Evolutionary conservation across 495 filamentous ascomycete genomes (phyloP).

Genomic region (Penicillium subrubescens): DNA sequence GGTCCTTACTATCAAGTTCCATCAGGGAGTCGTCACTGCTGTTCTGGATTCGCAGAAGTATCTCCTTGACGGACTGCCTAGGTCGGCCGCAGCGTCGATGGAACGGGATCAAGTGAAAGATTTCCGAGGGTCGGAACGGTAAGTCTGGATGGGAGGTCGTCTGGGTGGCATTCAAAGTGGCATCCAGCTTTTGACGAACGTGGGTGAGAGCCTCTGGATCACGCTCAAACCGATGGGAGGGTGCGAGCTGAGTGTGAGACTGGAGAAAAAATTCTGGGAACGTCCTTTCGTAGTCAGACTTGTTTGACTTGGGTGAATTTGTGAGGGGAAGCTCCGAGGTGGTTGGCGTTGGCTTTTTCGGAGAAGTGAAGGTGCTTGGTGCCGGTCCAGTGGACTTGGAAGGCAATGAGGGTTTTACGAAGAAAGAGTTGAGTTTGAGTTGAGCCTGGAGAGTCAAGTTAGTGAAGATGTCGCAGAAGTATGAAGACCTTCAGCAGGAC

Average conservation of each 20-base stretch:
- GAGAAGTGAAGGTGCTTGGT: slow-evolving; percentile 24
- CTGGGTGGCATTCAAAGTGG: slow-evolving; percentile 35
- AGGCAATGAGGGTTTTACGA: slow-evolving; percentile 49
- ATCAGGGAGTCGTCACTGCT: slow-evolving; percentile 20
- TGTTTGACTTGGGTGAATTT: slow-evolving; percentile 21
- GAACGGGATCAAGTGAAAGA: slow-evolving; percentile 60
- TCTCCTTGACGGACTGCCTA: slow-evolving; percentile 61
- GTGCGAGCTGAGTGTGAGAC: slow-evolving; percentile 63
- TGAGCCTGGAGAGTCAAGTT: slow-evolving; percentile 48
- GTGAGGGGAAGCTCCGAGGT: slow-evolving; percentile 10
- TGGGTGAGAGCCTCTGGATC: slow-evolving; percentile 57
- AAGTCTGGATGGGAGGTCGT: slow-evolving; percentile 22
- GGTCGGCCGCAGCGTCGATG: slow-evolving; percentile 54
- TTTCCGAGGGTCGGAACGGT: slow-evolving; percentile 55
- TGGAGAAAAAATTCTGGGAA: slow-evolving; percentile 83
- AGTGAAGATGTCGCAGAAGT: slow-evolving; percentile 6
- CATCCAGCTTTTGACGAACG: slow-evolving; percentile 51
- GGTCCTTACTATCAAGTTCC: slow-evolving; percentile 16
- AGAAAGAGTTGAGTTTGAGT: slow-evolving; percentile 63
- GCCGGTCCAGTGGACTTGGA: slow-evolving; percentile 17
- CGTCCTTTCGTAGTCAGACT: slow-evolving; percentile 65
- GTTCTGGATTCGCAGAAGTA: slow-evolving; percentile 60
- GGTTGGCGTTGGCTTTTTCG: slow-evolving; percentile 19
- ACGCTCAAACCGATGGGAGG: slow-evolving; percentile 50
- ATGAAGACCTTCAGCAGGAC: slow-evolving; percentile 11